phyloP scores from a whole-genome alignment of 2,329 filamentous ascomycete genomes.

The Fusarium bactridioides region DNA sequence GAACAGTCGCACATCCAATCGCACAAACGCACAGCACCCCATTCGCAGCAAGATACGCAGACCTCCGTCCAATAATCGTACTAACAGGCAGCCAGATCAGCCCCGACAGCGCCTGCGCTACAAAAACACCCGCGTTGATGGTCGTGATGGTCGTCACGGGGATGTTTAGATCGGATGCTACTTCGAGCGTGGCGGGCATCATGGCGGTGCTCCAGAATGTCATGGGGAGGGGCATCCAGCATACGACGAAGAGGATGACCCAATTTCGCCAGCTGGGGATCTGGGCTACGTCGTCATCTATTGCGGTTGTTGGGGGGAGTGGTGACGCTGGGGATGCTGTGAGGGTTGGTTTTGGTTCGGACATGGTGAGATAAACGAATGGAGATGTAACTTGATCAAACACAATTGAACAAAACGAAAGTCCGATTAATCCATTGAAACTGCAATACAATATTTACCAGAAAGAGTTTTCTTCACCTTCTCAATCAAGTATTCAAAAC shows the following conservation, averaged over 20 bases:
- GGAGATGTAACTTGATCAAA: not conserved
- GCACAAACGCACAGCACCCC: conserved; percentile 32
- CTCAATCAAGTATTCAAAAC: not conserved
- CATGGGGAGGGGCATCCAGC: conserved; percentile 42
- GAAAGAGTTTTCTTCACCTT: not conserved
- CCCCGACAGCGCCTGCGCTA: conserved; percentile 36
- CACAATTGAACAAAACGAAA: not conserved
- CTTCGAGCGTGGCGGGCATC: conserved; percentile 35
- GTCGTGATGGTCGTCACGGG: conserved; percentile 28
- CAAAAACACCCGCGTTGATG: conserved; percentile 38
- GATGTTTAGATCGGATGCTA: conserved; percentile 25
- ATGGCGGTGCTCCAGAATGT: conserved; percentile 42
- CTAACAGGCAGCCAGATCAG: conserved; percentile 39
- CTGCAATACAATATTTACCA: not conserved
- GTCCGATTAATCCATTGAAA: no score
- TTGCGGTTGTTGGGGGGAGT: not conserved
- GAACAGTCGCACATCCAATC: conserved; percentile 30
- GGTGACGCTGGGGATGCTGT: not conserved
- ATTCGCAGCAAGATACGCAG: conserved; percentile 40
- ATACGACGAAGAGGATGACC: conserved; percentile 41
- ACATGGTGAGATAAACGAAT: not conserved
- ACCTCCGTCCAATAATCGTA: conserved; percentile 35
- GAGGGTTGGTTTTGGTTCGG: conserved; percentile 14
- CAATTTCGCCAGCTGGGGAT: conserved; percentile 39
- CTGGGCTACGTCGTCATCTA: conserved; percentile 35